A percentile compares a stretch with the other conserved stretches of the same genome.
Conservation (phyloP, 2,329 filamentous ascomycete genomes). For the Xylariaceae sp. region DNA sequence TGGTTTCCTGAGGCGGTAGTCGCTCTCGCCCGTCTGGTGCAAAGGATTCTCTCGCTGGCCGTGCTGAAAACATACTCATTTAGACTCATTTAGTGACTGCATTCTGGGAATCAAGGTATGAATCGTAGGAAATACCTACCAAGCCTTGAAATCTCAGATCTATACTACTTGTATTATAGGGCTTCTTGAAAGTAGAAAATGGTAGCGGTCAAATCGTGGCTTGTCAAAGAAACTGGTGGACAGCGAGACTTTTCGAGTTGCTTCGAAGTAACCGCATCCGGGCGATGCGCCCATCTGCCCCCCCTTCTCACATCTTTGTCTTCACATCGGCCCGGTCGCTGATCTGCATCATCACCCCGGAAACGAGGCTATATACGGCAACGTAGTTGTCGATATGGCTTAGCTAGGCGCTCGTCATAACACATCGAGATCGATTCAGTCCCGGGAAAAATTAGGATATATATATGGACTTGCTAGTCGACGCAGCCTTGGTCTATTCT, state of each 20-base stretch:
- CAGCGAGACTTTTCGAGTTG: neutral
- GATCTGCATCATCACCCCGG: conserved; percentile 21
- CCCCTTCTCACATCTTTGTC: neutral
- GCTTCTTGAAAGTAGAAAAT: neutral
- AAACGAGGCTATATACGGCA: conserved; percentile 14
- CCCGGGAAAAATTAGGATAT: conserved; percentile 21
- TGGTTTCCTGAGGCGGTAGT: neutral
- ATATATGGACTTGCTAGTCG: conserved; percentile 11
- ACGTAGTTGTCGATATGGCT: neutral
- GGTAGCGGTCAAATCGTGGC: neutral
- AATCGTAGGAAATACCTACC: too few relatives aligned
- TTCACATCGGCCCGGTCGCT: conserved; percentile 3
- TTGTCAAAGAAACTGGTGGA: neutral
- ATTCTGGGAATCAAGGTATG: too few relatives aligned
- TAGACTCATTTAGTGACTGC: too few relatives aligned
- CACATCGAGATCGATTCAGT: conserved; percentile 15
- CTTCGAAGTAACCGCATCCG: neutral
- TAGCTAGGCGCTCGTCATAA: conserved; percentile 19
- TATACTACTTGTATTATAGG: too few relatives aligned
- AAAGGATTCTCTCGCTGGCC: neutral
- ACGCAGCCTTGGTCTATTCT: conserved; percentile 11
- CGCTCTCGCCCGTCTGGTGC: neutral
- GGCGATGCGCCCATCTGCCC: neutral
- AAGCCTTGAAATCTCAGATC: too few relatives aligned
- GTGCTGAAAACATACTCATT: neutral